phyloP scores from a whole-genome alignment of 2,329 filamentous ascomycete species.

The Phyllosticta citrichinensis region DNA sequence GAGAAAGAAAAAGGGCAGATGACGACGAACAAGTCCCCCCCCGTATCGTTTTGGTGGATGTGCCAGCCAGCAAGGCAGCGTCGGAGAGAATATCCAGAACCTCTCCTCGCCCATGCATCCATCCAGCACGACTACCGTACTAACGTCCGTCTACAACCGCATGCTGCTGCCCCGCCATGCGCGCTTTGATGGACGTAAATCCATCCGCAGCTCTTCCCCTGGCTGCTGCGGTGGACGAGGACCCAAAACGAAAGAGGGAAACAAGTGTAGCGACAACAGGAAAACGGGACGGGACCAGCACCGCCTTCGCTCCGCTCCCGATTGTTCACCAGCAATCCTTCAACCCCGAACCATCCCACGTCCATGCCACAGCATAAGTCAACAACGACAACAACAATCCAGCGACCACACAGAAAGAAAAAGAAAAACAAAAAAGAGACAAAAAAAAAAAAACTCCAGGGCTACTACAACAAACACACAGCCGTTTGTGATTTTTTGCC shows the following conservation, averaged over 20 bases:
- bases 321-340: neutral
- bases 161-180: neutral
- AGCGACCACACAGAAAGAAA: neutral
- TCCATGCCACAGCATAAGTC: neutral
- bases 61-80: neutral
- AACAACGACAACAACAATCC: neutral
- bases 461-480: neutral
- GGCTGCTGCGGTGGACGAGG: neutral
- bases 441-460: neutral
- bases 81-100: neutral
- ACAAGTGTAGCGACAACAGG: neutral
- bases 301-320: neutral
- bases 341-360: neutral
- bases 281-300: neutral
- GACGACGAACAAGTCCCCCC: neutral
- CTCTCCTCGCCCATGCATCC: neutral
- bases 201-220: neutral
- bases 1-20: neutral
- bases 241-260: neutral
- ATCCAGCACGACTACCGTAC: neutral
- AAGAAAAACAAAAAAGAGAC: neutral
- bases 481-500: neutral
- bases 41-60: neutral
- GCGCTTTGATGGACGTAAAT: neutral
- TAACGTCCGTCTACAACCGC: neutral